These are phyloP conservation scores for Carex cristatella DNA, from an alignment of 176 grass and related monocot species.

Conservation along the genomic window DNA sequence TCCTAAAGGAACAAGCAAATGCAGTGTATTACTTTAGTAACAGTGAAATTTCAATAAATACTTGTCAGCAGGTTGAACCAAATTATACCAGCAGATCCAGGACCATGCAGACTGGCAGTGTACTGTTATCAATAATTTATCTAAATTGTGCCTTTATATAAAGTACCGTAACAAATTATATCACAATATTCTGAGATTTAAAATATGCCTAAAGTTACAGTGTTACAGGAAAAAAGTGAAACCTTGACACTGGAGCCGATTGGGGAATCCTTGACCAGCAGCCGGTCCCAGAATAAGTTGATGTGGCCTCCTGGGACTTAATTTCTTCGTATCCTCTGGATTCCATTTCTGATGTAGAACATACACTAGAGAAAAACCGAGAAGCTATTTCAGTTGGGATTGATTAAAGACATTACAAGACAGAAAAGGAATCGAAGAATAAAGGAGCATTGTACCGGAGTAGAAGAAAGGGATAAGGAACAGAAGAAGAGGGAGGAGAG, in stretches of 20 bases:
- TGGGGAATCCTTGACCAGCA: conserved; percentile 51
- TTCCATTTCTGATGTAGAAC: conserved; percentile 40
- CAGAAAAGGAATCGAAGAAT: neutral
- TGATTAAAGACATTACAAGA: neutral
- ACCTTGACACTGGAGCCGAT: conserved; percentile 78
- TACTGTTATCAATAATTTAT: neutral
- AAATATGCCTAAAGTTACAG: neutral
- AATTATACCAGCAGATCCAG: neutral
- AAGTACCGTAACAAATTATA: neutral
- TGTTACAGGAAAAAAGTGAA: neutral
- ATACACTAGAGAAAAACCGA: conserved; percentile 38
- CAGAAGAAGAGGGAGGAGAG: conserved; percentile 35
- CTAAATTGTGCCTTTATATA: neutral
- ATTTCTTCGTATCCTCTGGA: conserved; percentile 11
- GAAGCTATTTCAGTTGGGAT: conserved; percentile 20
- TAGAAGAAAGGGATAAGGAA: conserved; percentile 54
- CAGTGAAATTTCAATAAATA: neutral
- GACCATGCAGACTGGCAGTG: neutral
- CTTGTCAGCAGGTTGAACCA: neutral
- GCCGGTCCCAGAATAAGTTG: conserved; percentile 47
- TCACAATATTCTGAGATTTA: neutral
- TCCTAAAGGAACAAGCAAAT: neutral
- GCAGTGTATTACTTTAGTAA: neutral
- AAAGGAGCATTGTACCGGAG: conserved; percentile 33
- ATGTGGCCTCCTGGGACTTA: conserved; percentile 25